Evolutionary conservation across 306 rosid species (phyloP).

Genomic region (Malus asiatica): DNA sequence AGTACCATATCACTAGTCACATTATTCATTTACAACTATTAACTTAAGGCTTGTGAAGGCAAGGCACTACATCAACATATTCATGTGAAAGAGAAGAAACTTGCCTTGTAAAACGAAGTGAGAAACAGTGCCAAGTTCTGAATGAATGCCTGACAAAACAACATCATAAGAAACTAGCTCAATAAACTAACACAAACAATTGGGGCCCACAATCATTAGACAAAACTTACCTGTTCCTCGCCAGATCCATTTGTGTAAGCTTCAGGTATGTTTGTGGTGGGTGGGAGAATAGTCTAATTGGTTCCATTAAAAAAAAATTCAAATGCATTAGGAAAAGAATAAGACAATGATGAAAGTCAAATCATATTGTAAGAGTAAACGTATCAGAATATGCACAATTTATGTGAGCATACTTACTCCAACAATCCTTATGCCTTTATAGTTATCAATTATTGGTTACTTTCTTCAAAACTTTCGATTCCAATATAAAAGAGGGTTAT

Average conservation of each 20-base stretch:
- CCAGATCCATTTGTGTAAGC: conserved; percentile 80
- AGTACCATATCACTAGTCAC: background rate
- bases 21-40: background rate
- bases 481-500: too few species aligned
- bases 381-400: background rate
- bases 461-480: background rate
- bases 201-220: background rate
- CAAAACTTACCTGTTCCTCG: conserved; percentile 72
- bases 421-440: background rate
- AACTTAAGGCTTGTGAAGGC: background rate
- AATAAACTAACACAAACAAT: background rate
- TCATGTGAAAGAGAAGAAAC: background rate
- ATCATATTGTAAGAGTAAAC: background rate
- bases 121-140: conserved; percentile 92
- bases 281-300: conserved; percentile 62
- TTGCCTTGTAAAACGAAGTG: conserved; percentile 85
- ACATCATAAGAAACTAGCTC: background rate
- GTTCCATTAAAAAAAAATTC: background rate
- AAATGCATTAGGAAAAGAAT: background rate
- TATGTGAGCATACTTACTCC: background rate
- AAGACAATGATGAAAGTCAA: background rate
- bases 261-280: conserved; percentile 75
- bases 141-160: conserved; percentile 62
- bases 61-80: background rate
- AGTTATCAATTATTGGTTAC: background rate